Evolutionary conservation across 306 rosid genomes (phyloP).

Genomic region (Biancaea sappan): DNA sequence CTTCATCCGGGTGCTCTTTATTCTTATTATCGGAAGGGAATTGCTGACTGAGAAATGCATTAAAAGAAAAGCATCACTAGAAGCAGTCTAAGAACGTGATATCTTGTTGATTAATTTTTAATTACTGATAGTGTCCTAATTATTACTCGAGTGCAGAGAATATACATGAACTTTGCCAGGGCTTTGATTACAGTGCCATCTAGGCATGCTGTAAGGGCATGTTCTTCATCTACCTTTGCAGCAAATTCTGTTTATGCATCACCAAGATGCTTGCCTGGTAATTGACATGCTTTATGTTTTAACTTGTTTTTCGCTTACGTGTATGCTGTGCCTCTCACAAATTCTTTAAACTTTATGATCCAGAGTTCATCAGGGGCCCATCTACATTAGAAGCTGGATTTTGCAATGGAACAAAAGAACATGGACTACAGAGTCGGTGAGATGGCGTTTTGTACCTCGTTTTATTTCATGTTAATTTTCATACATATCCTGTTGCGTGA

Average conservation of each 20-base stretch:
- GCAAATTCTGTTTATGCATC: conserved; percentile 46
- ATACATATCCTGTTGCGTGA: not conserved
- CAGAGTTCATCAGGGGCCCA: conserved; percentile 51
- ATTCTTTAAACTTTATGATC: conserved; percentile 33
- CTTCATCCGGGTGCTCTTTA: not conserved
- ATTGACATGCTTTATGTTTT: conserved; percentile 23
- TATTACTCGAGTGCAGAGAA: conserved; percentile 47
- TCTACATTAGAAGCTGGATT: conserved; percentile 32
- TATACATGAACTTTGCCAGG: conserved; percentile 46
- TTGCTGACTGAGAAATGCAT: not conserved
- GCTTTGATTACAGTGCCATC: conserved; percentile 44
- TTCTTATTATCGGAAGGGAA: not conserved
- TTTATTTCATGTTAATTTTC: not conserved
- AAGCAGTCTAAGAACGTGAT: not conserved
- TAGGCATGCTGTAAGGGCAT: conserved; percentile 46
- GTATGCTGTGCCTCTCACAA: conserved; percentile 12
- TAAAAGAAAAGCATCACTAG: not conserved
- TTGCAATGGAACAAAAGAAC: conserved; percentile 43
- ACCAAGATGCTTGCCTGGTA: conserved; percentile 53
- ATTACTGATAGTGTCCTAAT: conserved; percentile 19
- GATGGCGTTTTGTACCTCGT: conserved; percentile 5
- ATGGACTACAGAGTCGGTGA: conserved; percentile 53
- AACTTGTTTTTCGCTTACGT: conserved; percentile 23
- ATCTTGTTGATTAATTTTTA: not conserved
- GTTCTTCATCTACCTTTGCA: conserved; percentile 36